Evolutionary conservation across 331 rosid species (phyloP).

Genomic region (Malus hybrid): DNA sequence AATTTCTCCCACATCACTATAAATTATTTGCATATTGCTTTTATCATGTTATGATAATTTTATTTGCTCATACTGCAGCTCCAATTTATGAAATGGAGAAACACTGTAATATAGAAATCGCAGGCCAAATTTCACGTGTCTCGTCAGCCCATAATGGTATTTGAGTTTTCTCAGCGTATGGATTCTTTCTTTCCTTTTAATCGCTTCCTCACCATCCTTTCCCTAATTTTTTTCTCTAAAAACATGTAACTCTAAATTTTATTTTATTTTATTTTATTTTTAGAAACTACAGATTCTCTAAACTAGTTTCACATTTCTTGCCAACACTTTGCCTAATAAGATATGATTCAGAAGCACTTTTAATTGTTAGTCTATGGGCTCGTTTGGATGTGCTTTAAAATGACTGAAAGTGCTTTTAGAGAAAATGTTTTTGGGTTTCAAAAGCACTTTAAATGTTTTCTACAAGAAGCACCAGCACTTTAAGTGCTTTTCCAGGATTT

Average conservation of each 20-base stretch:
- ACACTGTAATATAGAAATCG: slow-evolving; percentile 84
- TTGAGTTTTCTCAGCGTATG: slow-evolving; percentile 36
- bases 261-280: too few species aligned
- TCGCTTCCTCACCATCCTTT: slow-evolving; percentile 8
- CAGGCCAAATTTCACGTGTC: slow-evolving; percentile 63
- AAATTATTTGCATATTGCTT: slow-evolving; percentile 5
- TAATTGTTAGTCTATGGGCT: not conserved
- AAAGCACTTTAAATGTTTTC: too few species aligned
- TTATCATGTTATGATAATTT: slow-evolving; percentile 12
- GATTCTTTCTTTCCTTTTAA: slow-evolving; percentile 22
- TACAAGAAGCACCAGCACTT: too few species aligned
- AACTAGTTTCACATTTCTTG: not conserved
- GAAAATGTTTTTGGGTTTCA: too few species aligned
- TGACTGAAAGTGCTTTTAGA: too few species aligned
- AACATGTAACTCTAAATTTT: too few species aligned
- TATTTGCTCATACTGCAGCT: slow-evolving; percentile 40
- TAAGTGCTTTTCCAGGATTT: too few species aligned
- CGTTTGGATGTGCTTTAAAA: too few species aligned
- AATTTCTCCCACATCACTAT: slow-evolving; percentile 30
- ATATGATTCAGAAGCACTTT: not conserved
- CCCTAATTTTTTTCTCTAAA: too few species aligned
- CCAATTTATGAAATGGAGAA: slow-evolving; percentile 77
- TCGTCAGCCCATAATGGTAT: slow-evolving; percentile 72
- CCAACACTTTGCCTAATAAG: not conserved
- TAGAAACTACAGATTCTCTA: not conserved